Evolutionary conservation across 2,329 filamentous ascomycete genomes (phyloP).

Genomic region (Cladophialophora psammophila): DNA sequence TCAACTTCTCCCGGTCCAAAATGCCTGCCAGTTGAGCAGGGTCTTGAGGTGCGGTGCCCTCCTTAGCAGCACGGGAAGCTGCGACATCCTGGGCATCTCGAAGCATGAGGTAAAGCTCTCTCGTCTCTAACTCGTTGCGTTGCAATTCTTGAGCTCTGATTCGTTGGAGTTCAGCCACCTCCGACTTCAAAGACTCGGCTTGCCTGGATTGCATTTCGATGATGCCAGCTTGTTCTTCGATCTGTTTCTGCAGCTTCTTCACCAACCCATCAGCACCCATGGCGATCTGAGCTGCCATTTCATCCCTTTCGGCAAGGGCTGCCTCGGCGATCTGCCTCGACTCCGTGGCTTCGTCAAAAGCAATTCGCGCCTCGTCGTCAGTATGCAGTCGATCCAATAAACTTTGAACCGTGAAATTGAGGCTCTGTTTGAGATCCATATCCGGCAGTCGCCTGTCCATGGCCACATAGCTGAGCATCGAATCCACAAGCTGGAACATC

Average conservation of each 20-base stretch:
- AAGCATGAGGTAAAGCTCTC: slow-evolving; percentile 97
- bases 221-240: slow-evolving; percentile 90
- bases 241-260: slow-evolving; percentile 86
- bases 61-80: slow-evolving; percentile 78
- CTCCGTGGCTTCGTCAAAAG: slow-evolving; percentile 88
- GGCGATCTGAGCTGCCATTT: slow-evolving; percentile 87
- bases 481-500: slow-evolving; percentile 97
- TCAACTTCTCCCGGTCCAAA: slow-evolving; percentile 86
- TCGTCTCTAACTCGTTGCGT: slow-evolving; percentile 91
- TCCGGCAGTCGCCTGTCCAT: slow-evolving; percentile 96
- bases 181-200: slow-evolving; percentile 85
- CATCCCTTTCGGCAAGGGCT: slow-evolving; percentile 94
- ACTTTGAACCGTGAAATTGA: slow-evolving; percentile 97
- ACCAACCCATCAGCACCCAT: slow-evolving; percentile 93
- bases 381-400: slow-evolving; percentile 95
- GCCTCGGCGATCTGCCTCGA: slow-evolving; percentile 92
- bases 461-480: slow-evolving; percentile 98
- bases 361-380: slow-evolving; percentile 90
- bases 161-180: slow-evolving; percentile 84
- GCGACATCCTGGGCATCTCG: slow-evolving; percentile 96
- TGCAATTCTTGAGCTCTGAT: slow-evolving; percentile 89
- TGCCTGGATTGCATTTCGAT: slow-evolving; percentile 89
- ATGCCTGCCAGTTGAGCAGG: slow-evolving; percentile 90
- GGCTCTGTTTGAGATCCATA: slow-evolving; percentile 96
- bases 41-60: slow-evolving; percentile 63